Evolutionary conservation across 2,329 filamentous ascomycete genomes (phyloP).

Genomic region (Colletotrichum lini): DNA sequence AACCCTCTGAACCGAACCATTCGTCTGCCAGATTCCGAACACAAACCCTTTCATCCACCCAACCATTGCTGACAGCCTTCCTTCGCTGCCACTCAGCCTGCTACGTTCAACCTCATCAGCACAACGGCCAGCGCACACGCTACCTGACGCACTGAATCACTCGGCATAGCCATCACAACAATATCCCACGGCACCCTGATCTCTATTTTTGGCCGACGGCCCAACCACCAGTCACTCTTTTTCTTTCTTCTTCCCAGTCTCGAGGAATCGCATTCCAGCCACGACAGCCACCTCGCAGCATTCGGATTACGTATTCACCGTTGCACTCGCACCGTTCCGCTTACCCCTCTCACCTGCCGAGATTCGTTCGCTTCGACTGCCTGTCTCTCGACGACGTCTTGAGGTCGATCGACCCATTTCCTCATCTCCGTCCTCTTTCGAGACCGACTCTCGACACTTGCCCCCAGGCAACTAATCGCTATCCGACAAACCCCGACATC

Average conservation of each 20-base stretch:
- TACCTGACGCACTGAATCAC: conserved; percentile 21
- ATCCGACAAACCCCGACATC: conserved; percentile 13
- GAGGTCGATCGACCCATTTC: conserved; percentile 11
- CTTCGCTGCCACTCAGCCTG: conserved; percentile 1
- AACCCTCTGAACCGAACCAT: conserved; percentile 38
- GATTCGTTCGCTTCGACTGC: not conserved
- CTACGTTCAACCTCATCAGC: conserved; percentile 9
- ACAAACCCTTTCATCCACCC: not conserved
- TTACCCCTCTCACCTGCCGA: not conserved
- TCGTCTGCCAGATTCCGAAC: conserved; percentile 19
- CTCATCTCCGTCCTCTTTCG: conserved; percentile 2
- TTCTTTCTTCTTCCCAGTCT: conserved; percentile 32
- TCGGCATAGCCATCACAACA: conserved; percentile 21
- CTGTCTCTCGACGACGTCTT: not conserved
- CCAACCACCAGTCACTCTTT: conserved; percentile 43
- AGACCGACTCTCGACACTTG: conserved; percentile 19
- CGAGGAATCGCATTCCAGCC: conserved; percentile 39
- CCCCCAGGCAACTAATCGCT: conserved; percentile 31
- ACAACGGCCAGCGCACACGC: conserved; percentile 14
- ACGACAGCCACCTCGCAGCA: conserved; percentile 38
- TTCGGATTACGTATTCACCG: conserved; percentile 32
- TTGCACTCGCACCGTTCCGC: conserved; percentile 13
- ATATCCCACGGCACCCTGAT: conserved; percentile 18
- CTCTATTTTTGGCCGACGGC: conserved; percentile 15
- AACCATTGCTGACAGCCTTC: conserved; percentile 8